Conservation (phyloP, 2,329 filamentous ascomycete species). For the Sarocladium brachiariae region DNA sequence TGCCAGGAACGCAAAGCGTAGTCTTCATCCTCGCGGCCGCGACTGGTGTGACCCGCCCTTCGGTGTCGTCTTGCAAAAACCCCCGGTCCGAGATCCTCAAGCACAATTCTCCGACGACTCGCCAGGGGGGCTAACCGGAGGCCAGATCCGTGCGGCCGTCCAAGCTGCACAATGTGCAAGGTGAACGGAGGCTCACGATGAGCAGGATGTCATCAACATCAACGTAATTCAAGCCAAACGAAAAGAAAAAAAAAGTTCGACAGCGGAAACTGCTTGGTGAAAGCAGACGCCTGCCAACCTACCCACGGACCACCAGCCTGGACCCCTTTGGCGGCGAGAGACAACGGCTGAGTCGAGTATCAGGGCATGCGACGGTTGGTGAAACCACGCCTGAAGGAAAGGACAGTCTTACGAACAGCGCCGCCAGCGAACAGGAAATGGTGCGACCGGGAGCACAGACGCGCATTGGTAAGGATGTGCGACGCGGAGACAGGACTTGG, state of each 20-base stretch:
- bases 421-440: not conserved
- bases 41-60: conserved; percentile 3
- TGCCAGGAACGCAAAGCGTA: too few species aligned
- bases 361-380: conserved; percentile 7
- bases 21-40: not conserved
- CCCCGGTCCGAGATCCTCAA: conserved; percentile 8
- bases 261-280: too few species aligned
- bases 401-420: not conserved
- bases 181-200: not conserved
- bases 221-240: too few species aligned
- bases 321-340: not conserved
- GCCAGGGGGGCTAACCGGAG: not conserved
- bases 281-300: too few species aligned
- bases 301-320: not conserved
- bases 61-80: not conserved
- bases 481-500: conserved; percentile 7
- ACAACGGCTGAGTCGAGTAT: conserved; percentile 6
- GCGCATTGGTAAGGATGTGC: conserved; percentile 6
- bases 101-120: conserved; percentile 6
- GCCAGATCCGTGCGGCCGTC: not conserved
- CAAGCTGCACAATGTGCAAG: too few species aligned
- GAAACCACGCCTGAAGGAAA: conserved; percentile 3
- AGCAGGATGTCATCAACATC: not conserved
- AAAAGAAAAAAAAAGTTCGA: too few species aligned
- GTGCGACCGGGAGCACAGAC: conserved; percentile 3